These are phyloP conservation scores for Tulasnella sp. DNA, from an alignment of 768 basidiomycete species.

Conservation along the genomic window DNA sequence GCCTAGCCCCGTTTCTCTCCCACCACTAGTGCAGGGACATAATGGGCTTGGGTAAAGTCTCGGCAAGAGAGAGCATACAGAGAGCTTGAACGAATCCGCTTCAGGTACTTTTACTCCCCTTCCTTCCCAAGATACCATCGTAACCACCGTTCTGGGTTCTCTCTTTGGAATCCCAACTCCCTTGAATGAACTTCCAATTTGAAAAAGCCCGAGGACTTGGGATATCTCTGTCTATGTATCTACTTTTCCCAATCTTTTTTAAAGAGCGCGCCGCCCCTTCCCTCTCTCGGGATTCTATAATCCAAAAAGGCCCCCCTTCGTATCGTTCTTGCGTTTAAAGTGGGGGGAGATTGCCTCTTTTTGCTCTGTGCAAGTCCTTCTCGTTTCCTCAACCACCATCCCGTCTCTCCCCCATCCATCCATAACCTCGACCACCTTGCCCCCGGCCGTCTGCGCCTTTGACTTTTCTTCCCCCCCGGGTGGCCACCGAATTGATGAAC, in stretches of 20 bases:
- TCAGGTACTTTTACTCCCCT: background rate
- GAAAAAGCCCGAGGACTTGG: too few relatives aligned
- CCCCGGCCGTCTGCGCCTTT: background rate
- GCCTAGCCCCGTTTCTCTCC: background rate
- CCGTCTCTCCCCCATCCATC: background rate
- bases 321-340: background rate
- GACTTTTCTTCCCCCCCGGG: too few relatives aligned
- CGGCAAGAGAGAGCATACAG: background rate
- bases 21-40: background rate
- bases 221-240: too few relatives aligned
- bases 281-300: slow-evolving; percentile 2
- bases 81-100: background rate
- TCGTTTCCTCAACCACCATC: background rate
- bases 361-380: background rate
- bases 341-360: too few relatives aligned
- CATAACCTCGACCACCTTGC: background rate
- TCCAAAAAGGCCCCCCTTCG: slow-evolving; percentile 2
- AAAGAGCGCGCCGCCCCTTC: background rate
- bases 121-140: too few relatives aligned
- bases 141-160: too few relatives aligned
- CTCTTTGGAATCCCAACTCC: too few relatives aligned
- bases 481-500: background rate
- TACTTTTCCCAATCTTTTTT: slow-evolving; percentile 1
- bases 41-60: background rate
- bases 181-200: too few relatives aligned